Percentiles rank a stretch among this genome's conserved stretches.
These are phyloP conservation scores for Kernera saxatilis DNA, from an alignment of 345 rosid genomes.

Conservation along the genomic window DNA sequence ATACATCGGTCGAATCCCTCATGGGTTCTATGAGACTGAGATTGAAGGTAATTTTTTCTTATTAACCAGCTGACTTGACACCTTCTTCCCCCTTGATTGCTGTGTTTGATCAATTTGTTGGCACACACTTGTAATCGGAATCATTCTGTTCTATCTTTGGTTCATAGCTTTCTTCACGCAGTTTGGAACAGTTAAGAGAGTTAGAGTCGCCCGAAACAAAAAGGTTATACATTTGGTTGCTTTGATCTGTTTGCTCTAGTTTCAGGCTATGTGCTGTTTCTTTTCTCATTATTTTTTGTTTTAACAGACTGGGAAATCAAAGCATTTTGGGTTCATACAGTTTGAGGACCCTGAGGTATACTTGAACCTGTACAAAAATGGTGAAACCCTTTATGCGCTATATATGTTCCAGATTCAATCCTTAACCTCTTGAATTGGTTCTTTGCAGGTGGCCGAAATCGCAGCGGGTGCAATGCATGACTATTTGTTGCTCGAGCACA, in stretches of 20 bases:
- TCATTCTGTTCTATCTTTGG: neutral
- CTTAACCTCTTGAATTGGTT: neutral
- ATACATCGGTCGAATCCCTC: constrained; percentile 87
- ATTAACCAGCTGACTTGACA: neutral
- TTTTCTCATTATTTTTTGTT: neutral
- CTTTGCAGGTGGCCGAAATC: constrained; percentile 74
- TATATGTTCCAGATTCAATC: neutral
- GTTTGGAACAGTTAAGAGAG: constrained; percentile 76
- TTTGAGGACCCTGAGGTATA: constrained; percentile 78
- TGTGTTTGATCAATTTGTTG: neutral
- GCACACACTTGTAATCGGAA: neutral
- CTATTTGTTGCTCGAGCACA: constrained; percentile 78
- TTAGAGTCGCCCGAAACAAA: constrained; percentile 79
- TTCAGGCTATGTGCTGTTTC: neutral
- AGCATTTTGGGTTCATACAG: constrained; percentile 88
- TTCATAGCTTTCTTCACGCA: constrained; percentile 66
- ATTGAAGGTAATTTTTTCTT: constrained; percentile 51
- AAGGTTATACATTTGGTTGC: constrained; percentile 40
- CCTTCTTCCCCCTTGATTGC: neutral
- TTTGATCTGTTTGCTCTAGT: neutral
- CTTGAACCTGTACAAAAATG: neutral
- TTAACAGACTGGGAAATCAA: constrained; percentile 88
- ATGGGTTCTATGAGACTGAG: constrained; percentile 88
- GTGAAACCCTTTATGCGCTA: neutral
- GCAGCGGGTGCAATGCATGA: constrained; percentile 91